A percentile compares a stretch with the other conserved stretches of the same genome.
Evolutionary conservation across 192 early-diverging fungal species (phyloP).

Genomic region (Geranomyces michiganensis): DNA sequence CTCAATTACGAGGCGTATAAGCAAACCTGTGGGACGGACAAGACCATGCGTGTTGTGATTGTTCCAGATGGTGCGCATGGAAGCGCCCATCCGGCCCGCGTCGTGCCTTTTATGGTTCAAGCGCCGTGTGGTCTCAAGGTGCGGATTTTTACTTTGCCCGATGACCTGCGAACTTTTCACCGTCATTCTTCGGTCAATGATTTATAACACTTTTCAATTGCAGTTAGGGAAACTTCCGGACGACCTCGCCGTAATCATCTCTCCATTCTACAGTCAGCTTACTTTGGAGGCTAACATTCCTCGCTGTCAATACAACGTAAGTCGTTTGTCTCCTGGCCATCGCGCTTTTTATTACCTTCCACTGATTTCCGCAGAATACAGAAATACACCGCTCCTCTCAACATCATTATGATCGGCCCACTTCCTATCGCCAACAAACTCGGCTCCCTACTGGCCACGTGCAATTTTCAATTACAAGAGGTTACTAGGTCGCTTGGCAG

Average conservation of each 20-base stretch:
- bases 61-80: conserved; percentile 7
- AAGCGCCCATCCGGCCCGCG: neutral
- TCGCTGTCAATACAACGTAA: conserved; percentile 26
- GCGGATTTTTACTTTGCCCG: neutral
- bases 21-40: conserved; percentile 20
- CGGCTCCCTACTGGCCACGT: conserved; percentile 20
- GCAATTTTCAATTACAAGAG: conserved; percentile 26
- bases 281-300: conserved; percentile 30
- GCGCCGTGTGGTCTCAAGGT: neutral
- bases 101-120: neutral
- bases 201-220: neutral
- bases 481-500: neutral
- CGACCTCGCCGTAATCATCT: conserved; percentile 22
- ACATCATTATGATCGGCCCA: conserved; percentile 32
- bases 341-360: neutral
- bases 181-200: neutral
- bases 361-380: neutral
- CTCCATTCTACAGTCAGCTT: conserved; percentile 12
- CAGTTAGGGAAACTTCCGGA: conserved; percentile 31
- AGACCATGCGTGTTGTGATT: conserved; percentile 20
- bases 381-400: conserved; percentile 30
- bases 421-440: conserved; percentile 11
- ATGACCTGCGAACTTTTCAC: neutral
- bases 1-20: conserved; percentile 24
- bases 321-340: neutral